Conservation (phyloP, 768 basidiomycete species). For the Boletus barrowsii region DNA sequence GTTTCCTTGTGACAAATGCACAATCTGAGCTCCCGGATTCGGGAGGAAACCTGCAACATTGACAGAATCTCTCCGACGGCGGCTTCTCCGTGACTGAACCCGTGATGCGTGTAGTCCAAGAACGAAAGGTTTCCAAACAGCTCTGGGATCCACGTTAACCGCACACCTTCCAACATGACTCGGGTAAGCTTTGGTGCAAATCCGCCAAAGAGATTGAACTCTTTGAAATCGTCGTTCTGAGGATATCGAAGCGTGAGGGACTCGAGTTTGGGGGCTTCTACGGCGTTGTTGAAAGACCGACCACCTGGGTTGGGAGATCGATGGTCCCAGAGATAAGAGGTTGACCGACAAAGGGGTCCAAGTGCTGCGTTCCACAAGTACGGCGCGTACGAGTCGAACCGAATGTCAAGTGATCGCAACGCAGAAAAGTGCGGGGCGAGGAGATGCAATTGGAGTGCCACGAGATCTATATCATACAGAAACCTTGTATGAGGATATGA, state of each 20-base stretch:
- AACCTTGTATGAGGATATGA: constrained; percentile 28
- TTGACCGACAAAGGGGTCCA: constrained; percentile 46
- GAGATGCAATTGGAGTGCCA: constrained; percentile 62
- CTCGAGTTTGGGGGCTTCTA: constrained; percentile 45
- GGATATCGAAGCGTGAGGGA: constrained; percentile 58
- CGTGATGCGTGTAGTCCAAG: constrained; percentile 72
- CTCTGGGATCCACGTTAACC: constrained; percentile 59
- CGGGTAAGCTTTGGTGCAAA: constrained; percentile 54
- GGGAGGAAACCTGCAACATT: constrained; percentile 53
- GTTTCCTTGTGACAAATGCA: constrained; percentile 46
- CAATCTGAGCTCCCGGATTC: constrained; percentile 52
- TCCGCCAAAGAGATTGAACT: constrained; percentile 62
- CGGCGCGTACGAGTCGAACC: constrained; percentile 53
- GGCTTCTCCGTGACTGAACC: constrained; percentile 55
- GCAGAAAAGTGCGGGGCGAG: constrained; percentile 46
- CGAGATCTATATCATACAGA: constrained; percentile 36
- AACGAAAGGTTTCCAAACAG: constrained; percentile 59
- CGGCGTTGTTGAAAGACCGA: constrained; percentile 15
- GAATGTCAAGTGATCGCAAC: constrained; percentile 62
- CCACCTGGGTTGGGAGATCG: constrained; percentile 11
- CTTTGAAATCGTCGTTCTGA: constrained; percentile 65
- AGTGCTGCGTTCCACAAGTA: constrained; percentile 69
- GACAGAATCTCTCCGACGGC: constrained; percentile 56
- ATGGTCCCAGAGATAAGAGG: constrained; percentile 24
- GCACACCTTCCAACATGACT: constrained; percentile 60